Base-by-base conservation (phyloP, 169 alveolate genomes). In the Plasmodium inui region DNA sequence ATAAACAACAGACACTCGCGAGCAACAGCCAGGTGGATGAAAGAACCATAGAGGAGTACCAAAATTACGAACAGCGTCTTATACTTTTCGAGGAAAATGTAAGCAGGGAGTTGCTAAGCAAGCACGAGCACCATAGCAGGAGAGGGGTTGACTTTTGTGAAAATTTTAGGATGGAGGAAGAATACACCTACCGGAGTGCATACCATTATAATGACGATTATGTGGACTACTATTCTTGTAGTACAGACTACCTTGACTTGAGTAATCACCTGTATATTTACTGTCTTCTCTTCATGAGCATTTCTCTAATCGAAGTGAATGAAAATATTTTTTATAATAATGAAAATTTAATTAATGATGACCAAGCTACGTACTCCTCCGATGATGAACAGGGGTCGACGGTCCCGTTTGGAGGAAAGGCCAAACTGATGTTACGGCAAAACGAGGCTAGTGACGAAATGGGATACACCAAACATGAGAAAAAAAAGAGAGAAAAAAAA, bases 221-320 rank as follows among this genome's bases (percentile, higher is more conserved):
- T 61, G 71, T 14, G 32, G 73, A 86, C 57, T 86, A 73, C 61
- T 55, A 86, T 19, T 41, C 86, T 0, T 46, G 81, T 57, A 53
- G 67, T 22, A 67, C 61, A 46, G 67, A 82, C 61, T 80, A 82
- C 78, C 28, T 91, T 44, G 82, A 78, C 74, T 71, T 91, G 74
- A 91, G 95, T 50, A 73, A 91, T 26, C 82, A 19, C 8, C 76
- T 91, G 67, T 91, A 82, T 57, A 91, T 91, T 81, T 91, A 91
- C 83, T 91, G 95, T 26, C 22, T 91, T 30, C 85, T 91, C 32
- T 91, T 91, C 46, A 82, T 91, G 28, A 82, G 95, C 72, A 82
- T 91, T 57, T 57, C 91, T 28, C 84, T 91, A 19, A 70, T 91
- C 14, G 92, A 80, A 53, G 76, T 82, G 34, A 67, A 91, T 28